Evolutionary conservation across 306 rosid species (phyloP).

Genomic region (Vigna nakashimae): DNA sequence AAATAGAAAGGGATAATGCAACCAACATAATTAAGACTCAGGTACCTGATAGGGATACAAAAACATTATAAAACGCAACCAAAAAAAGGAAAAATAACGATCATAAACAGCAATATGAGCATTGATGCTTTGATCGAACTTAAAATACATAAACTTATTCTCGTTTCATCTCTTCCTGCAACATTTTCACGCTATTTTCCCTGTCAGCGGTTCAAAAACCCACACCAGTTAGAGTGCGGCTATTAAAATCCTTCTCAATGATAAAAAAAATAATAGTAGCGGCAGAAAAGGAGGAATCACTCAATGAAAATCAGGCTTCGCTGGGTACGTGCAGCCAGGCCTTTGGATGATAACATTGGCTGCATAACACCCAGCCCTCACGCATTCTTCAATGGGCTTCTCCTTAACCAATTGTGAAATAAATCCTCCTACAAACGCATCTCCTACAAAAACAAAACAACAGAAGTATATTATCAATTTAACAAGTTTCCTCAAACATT

Average conservation of each 20-base stretch:
- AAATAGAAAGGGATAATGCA: background rate
- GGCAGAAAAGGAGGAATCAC: constrained; percentile 18
- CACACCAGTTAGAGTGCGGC: constrained; percentile 37
- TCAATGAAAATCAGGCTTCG: constrained; percentile 79
- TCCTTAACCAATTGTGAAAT: constrained; percentile 77
- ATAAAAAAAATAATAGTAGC: constrained; percentile 33
- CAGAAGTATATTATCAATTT: background rate
- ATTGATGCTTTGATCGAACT: constrained; percentile 20
- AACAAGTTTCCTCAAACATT: background rate
- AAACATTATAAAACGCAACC: constrained; percentile 26
- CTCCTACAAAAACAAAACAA: constrained; percentile 65
- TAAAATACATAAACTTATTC: constrained; percentile 37
- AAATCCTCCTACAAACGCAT: constrained; percentile 98
- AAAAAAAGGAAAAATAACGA: background rate
- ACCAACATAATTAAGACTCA: background rate
- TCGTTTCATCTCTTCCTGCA: constrained; percentile 29
- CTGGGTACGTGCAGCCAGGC: constrained; percentile 95
- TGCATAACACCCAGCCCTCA: constrained; percentile 87
- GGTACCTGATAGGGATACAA: constrained; percentile 13
- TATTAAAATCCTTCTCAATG: constrained; percentile 30
- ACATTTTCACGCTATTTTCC: constrained; percentile 25
- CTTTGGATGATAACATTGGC: constrained; percentile 91
- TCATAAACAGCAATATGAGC: constrained; percentile 17
- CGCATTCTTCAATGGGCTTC: constrained; percentile 82
- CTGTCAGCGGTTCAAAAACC: constrained; percentile 20